Evolutionary conservation across 192 early-diverging fungal genomes (phyloP), one percentile per base, ranked within the genome.

Genomic region (Entophlyctis helioformis): DNA sequence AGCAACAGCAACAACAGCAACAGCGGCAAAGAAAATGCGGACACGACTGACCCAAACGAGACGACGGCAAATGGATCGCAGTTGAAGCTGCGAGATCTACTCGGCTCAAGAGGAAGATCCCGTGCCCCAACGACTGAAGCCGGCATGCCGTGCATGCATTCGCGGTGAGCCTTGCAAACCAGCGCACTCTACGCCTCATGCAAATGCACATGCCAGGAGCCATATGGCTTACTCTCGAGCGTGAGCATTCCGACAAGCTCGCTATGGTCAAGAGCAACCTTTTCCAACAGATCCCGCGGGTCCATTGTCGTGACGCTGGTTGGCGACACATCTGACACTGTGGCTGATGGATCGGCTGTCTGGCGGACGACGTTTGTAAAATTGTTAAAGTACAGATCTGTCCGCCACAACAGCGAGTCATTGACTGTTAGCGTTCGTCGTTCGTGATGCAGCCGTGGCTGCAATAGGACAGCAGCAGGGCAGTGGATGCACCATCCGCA

Each of bases 41-140:
- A n/a, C 25, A 1, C 0, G 15, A 11, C 45, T 56, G 3, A 60
- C 20, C 74, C 70, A 60, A 78, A 84, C 8, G 81, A 76, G 12
- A 87, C 66, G 32, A 85, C 63, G 1, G 82, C 83, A 64, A 86
- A 89, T 0, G 86, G 85, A 57, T 89, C 86, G 71, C 84, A 86
- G 53, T 86, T 78, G 52, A 78, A 84, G 6, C 76, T 74, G n/a
- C 70, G 53, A 2, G 72, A 65, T 4, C 44, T 27, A 23, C 50
- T 47, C 18, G 46, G 27, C 19, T 56, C 59, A 35, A 51, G 44
- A 6, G 66, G 66, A 27, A 68, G 50, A 42, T 68, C 55, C 19
- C 31, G 41, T 0, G 66, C 66, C 8, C 55, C 48, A 2, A 66
- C 46, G 31, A 64, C 53, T 55, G 50, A 8, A 31, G 29, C n/a